These are phyloP conservation scores for Camelina sativa DNA, from an alignment of 345 rosid genomes.

Conservation along the genomic window DNA sequence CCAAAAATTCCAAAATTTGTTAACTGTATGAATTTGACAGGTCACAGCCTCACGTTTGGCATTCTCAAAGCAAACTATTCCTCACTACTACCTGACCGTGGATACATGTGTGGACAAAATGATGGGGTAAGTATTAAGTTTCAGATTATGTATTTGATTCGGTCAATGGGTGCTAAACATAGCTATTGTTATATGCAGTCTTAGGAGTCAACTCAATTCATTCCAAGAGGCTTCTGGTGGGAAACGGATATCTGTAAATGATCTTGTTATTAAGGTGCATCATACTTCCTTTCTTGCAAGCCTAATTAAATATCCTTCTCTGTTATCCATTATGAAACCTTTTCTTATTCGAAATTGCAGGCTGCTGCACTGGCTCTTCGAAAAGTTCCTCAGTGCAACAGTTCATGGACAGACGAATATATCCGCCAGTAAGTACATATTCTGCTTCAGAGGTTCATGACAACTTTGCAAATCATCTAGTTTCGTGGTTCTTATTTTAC, in stretches of 20 bases:
- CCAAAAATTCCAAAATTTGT: not conserved
- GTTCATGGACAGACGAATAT: conserved; percentile 95
- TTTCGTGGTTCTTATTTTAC: conserved; percentile 19
- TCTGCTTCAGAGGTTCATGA: conserved; percentile 2
- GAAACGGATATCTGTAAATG: conserved; percentile 82
- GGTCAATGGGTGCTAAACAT: conserved; percentile 18
- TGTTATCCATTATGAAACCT: not conserved
- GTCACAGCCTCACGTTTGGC: conserved; percentile 83
- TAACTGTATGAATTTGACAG: conserved; percentile 49
- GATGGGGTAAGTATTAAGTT: conserved; percentile 58
- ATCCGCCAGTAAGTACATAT: conserved; percentile 82
- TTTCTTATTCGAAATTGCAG: conserved; percentile 46
- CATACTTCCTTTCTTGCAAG: conserved; percentile 7
- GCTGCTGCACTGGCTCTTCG: conserved; percentile 97
- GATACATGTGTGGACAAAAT: conserved; percentile 91
- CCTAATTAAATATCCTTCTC: not conserved
- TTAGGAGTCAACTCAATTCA: conserved; percentile 72
- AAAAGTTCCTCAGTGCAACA: conserved; percentile 95
- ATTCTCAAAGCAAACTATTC: conserved; percentile 90
- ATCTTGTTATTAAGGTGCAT: conserved; percentile 90
- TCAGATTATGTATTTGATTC: conserved; percentile 16
- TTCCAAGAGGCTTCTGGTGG: conserved; percentile 88
- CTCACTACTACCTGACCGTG: conserved; percentile 89
- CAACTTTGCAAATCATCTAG: conserved; percentile 1
- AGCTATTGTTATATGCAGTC: conserved; percentile 52